Conservation (phyloP, 2,329 filamentous ascomycete species). For the Stachybotrys echinatus region DNA sequence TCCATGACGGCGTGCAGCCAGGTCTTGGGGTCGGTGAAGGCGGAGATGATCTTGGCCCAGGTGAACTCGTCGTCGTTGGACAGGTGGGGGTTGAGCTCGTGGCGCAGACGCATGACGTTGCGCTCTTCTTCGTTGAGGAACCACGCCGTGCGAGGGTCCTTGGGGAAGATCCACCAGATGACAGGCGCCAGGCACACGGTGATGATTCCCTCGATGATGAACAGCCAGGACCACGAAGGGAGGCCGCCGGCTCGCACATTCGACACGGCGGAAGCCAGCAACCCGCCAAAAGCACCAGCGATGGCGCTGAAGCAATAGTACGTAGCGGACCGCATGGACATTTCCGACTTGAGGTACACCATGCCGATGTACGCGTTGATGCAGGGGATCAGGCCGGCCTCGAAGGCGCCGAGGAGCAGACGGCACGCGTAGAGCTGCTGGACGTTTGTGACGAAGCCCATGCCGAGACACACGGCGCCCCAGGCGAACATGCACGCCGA, state of each 20-base stretch:
- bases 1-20: constrained; percentile 28
- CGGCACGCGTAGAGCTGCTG: constrained; percentile 1
- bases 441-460: background rate
- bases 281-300: background rate
- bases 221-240: background rate
- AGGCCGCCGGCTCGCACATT: background rate
- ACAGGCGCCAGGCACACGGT: background rate
- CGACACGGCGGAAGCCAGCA: background rate
- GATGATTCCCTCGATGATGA: background rate
- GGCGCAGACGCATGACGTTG: constrained; percentile 5
- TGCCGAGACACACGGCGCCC: background rate
- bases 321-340: background rate
- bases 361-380: constrained; percentile 1
- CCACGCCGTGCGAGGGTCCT: constrained; percentile 1
- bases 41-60: constrained; percentile 4
- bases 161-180: background rate
- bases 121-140: constrained; percentile 6
- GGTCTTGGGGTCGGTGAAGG: constrained; percentile 3
- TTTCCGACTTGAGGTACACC: background rate
- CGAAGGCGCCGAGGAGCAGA: constrained; percentile 5
- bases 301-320: background rate
- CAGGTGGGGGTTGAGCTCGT: constrained; percentile 5
- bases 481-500: background rate
- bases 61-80: constrained; percentile 6
- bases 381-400: constrained; percentile 5